A percentile compares a stretch with the other conserved stretches of the same genome.
These are phyloP conservation scores for Mycena amicta DNA, from an alignment of 768 basidiomycete genomes.

Conservation along the genomic window DNA sequence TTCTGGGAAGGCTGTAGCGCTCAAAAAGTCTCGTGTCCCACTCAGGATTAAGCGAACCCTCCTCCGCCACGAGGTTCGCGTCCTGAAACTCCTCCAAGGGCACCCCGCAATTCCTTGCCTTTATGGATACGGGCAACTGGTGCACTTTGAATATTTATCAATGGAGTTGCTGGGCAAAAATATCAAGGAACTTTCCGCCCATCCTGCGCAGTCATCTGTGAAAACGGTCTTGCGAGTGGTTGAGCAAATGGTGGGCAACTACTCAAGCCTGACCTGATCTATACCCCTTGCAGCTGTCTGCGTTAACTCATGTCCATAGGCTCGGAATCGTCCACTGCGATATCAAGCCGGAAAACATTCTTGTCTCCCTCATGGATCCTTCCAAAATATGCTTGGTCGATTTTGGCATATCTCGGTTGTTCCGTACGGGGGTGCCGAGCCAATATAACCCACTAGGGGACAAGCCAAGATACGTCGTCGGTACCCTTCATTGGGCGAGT, in stretches of 20 bases:
- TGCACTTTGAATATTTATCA: neutral
- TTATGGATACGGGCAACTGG: constrained; percentile 16
- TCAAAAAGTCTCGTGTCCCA: neutral
- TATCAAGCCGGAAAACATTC: constrained; percentile 22
- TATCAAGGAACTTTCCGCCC: too few species aligned
- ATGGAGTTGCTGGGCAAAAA: neutral
- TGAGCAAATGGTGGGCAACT: too few species aligned
- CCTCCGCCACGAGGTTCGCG: constrained; percentile 30
- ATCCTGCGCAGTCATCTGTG: too few species aligned
- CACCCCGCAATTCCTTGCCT: constrained; percentile 35
- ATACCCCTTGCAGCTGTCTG: too few species aligned
- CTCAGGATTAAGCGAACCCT: constrained; percentile 19
- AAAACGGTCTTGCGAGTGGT: too few species aligned
- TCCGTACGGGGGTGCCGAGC: neutral
- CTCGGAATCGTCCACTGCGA: constrained; percentile 24
- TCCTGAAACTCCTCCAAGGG: constrained; percentile 32
- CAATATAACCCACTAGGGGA: neutral
- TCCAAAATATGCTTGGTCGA: constrained; percentile 13
- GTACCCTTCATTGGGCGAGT: neutral
- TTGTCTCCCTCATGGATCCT: constrained; percentile 6
- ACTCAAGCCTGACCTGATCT: too few species aligned
- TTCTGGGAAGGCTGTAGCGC: neutral
- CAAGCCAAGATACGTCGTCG: neutral
- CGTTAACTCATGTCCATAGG: too few species aligned
- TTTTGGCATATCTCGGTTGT: constrained; percentile 5